phyloP scores from a whole-genome alignment of 768 basidiomycete genomes.

The Mycena epipterygia region DNA sequence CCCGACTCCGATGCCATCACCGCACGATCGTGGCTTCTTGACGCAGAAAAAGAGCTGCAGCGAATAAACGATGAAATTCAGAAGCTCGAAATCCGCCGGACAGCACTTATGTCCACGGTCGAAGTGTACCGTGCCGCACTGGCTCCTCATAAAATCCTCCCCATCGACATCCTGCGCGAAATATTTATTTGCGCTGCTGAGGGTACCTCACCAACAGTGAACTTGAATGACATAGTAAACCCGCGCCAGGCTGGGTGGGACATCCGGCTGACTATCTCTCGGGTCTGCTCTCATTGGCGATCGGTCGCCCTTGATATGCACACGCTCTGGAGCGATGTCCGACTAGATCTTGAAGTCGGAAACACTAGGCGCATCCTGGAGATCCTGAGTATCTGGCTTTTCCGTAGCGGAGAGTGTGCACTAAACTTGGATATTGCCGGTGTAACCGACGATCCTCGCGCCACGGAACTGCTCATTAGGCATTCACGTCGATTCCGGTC shows the following conservation, averaged over 20 bases:
- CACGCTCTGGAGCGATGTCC: conserved; percentile 17
- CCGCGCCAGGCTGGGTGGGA: neutral
- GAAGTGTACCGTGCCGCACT: neutral
- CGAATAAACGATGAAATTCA: neutral
- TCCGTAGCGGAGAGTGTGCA: neutral
- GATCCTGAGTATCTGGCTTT: neutral
- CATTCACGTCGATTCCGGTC: neutral
- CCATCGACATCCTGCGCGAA: neutral
- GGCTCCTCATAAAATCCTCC: too few species aligned
- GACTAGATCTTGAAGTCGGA: neutral
- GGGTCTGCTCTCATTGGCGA: neutral
- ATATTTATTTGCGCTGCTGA: neutral
- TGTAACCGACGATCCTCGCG: neutral
- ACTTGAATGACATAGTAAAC: neutral
- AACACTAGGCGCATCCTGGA: neutral
- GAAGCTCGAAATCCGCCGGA: neutral
- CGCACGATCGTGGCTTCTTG: neutral
- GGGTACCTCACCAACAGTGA: neutral
- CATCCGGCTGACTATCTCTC: neutral
- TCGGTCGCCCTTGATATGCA: neutral
- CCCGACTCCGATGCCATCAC: neutral
- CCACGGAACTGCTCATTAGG: neutral
- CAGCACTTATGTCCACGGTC: neutral
- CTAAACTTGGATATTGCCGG: neutral
- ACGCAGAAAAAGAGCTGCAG: neutral